phyloP scores from a whole-genome alignment of 768 basidiomycete species.

The Hygrocybe coccinea region DNA sequence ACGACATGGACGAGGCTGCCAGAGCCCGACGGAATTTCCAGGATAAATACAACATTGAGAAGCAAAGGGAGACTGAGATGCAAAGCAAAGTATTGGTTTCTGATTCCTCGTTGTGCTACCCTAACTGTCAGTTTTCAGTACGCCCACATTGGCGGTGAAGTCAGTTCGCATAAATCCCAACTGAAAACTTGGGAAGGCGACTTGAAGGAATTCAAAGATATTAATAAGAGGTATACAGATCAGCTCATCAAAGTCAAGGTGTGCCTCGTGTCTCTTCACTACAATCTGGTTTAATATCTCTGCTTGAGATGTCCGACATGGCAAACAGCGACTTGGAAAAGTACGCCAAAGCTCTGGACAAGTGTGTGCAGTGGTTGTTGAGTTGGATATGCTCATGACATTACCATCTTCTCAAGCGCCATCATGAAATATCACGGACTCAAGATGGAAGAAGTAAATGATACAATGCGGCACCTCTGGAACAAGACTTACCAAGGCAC shows the following conservation, averaged over 20 bases:
- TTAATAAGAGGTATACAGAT: conserved; percentile 80
- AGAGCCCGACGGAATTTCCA: conserved; percentile 83
- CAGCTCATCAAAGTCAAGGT: conserved; percentile 96
- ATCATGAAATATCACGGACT: conserved; percentile 97
- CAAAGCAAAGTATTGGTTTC: conserved; percentile 55
- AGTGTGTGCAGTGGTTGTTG: conserved; percentile 45
- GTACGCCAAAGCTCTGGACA: conserved; percentile 95
- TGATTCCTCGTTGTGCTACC: not conserved
- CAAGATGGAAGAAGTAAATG: conserved; percentile 99
- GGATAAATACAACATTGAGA: conserved; percentile 66
- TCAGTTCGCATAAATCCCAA: conserved; percentile 67
- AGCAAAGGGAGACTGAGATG: conserved; percentile 66
- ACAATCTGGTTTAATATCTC: not conserved
- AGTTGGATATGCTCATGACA: not conserved
- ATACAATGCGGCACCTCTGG: conserved; percentile 95
- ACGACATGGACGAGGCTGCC: conserved; percentile 82
- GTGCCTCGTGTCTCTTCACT: conserved; percentile 11
- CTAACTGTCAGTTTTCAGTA: conserved; percentile 41
- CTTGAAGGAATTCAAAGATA: conserved; percentile 79
- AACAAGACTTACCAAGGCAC: conserved; percentile 99
- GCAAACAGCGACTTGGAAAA: conserved; percentile 96
- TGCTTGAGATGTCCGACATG: conserved; percentile 88
- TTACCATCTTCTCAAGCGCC: conserved; percentile 51
- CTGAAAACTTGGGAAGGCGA: conserved; percentile 63
- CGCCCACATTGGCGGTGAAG: conserved; percentile 77